Evolutionary conservation across 164 flowering plant species (phyloP).

Genomic region (Santalum album): DNA sequence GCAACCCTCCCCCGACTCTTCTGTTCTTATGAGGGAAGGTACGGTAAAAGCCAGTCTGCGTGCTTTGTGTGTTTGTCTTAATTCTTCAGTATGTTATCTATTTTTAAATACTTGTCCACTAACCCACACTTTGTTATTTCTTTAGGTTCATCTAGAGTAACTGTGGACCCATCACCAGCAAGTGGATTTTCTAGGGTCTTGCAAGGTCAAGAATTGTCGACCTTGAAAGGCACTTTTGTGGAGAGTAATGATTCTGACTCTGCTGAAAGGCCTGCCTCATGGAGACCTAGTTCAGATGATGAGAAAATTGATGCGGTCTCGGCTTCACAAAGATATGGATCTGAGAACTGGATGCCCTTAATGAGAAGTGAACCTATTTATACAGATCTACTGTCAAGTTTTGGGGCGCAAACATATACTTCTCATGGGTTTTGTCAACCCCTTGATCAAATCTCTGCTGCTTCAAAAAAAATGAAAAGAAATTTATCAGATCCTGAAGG

Average conservation of each 20-base stretch:
- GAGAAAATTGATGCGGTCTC: constrained; percentile 33
- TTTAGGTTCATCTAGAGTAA: constrained; percentile 52
- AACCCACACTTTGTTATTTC: neutral
- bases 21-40: constrained; percentile 80
- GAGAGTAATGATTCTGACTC: constrained; percentile 58
- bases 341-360: constrained; percentile 45
- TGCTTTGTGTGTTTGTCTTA: too few species aligned
- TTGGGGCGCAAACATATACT: constrained; percentile 35
- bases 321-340: constrained; percentile 37
- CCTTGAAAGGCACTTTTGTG: constrained; percentile 58
- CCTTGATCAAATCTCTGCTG: constrained; percentile 26
- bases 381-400: constrained; percentile 67
- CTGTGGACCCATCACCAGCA: constrained; percentile 49
- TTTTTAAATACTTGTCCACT: too few species aligned
- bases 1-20: constrained; percentile 65
- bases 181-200: constrained; percentile 74
- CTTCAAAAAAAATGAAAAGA: constrained; percentile 22
- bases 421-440: constrained; percentile 26
- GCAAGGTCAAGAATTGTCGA: constrained; percentile 86
- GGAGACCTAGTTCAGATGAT: constrained; percentile 44
- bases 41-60: too few species aligned
- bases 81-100: too few species aligned
- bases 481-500: constrained; percentile 41
- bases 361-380: constrained; percentile 57
- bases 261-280: constrained; percentile 43